Conservation (phyloP, 1,284 basidiomycete species). For the Athelia sp. region DNA sequence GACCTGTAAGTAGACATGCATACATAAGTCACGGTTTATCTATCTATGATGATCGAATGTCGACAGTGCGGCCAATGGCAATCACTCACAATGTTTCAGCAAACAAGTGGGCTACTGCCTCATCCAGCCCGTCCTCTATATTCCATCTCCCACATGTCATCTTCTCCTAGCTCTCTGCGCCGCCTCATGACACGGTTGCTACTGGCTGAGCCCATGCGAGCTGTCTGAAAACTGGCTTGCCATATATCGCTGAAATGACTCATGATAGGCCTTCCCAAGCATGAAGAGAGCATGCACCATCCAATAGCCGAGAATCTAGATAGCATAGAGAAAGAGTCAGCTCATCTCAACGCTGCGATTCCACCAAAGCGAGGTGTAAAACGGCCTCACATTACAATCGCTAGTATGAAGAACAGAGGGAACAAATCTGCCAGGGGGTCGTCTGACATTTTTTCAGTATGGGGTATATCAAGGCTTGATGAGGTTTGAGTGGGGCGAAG, state of each 20-base stretch:
- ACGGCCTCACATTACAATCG: conserved; percentile 36
- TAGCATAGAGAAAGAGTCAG: no score
- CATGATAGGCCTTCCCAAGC: conserved; percentile 48
- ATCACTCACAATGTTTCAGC: no score
- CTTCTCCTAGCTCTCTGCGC: conserved; percentile 35
- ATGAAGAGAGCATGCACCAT: conserved; percentile 66
- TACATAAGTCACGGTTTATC: no score
- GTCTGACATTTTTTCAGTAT: not conserved
- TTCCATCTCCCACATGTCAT: conserved; percentile 61
- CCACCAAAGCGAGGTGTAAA: conserved; percentile 9
- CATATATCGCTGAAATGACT: conserved; percentile 38
- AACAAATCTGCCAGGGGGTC: conserved; percentile 18
- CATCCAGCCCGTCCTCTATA: conserved; percentile 28
- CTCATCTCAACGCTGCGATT: not conserved
- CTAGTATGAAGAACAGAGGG: conserved; percentile 28
- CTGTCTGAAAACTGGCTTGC: conserved; percentile 33
- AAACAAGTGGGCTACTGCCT: not conserved
- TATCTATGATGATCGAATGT: no score
- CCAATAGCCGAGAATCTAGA: conserved; percentile 46
- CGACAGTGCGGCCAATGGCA: no score
- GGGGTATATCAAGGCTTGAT: no score
- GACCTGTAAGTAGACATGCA: no score
- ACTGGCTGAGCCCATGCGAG: conserved; percentile 15
- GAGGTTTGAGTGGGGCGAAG: no score
- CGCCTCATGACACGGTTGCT: conserved; percentile 22